Base-by-base conservation (phyloP, 176 grass and related monocot genomes). In the Oryza australiensis region DNA sequence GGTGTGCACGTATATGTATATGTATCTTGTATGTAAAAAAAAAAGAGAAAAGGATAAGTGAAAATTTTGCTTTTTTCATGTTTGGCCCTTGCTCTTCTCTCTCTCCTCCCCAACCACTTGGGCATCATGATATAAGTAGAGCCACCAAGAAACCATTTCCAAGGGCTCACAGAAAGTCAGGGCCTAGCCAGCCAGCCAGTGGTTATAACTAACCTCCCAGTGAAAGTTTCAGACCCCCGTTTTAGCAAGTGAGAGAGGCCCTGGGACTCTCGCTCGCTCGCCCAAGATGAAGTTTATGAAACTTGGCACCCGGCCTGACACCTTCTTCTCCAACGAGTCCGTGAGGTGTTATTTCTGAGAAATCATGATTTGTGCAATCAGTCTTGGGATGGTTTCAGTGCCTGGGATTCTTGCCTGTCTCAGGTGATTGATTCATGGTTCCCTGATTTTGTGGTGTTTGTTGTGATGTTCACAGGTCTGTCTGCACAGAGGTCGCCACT, bases 271-370 rank as follows among this genome's bases (percentile, higher is more conserved):
- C 34, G 6, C 37, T 38, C 38, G 43, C 11, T 53, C 30, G 28
- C 53, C 77, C 89, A 91, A 71, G 84, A 98, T 98, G 95, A 98
- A 94, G 90, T 91, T 98, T 75, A 98, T 98, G 95, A 98, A 93
- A 87, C 92, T 98, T 72, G 95, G 95, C 70, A 86, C 51, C 45
- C 80, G 90, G 66, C 87, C 92, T 27, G 95, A 98, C 43, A 91
- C 86, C 70, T 98, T 95, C 92, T 93, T 91, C 87, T 91, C 92
- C 83, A 59, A 83, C 38, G 90, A 88, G 10, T 75, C 88, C 80
- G 30, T 80, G n/a, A 95, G 92, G 95, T 98, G 74, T 11, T 14
- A 37, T 24, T 38, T 26, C 51, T 35, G 34, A 35, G 34, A 35
- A 35, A 82, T 80, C 73, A 57, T 82, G 67, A n/a, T 78, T 74